Percentiles rank a stretch among this genome's conserved stretches.
Evolutionary conservation across 2,329 filamentous ascomycete species (phyloP).

Genomic region (Diaporthe sp.): DNA sequence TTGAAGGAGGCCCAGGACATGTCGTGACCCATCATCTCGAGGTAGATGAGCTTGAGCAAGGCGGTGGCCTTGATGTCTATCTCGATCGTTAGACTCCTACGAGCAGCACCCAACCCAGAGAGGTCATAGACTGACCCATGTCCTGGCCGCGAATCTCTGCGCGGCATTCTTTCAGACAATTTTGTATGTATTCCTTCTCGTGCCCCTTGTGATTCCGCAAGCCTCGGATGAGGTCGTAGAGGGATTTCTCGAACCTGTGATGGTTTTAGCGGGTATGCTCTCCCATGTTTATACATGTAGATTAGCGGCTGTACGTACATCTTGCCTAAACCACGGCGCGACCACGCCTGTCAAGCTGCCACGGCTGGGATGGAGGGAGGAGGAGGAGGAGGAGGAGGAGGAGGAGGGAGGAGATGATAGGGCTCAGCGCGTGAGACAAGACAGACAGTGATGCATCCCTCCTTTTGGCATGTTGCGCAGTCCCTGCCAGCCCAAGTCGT

Average conservation of each 20-base stretch:
- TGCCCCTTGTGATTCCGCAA: slow-evolving; percentile 95
- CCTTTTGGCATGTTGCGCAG: slow-evolving; percentile 36
- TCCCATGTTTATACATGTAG: not conserved
- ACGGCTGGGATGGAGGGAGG: not conserved
- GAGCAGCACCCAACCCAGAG: not conserved
- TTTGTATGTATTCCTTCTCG: slow-evolving; percentile 95
- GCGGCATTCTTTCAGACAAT: slow-evolving; percentile 94
- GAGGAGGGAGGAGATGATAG: slow-evolving; percentile 10
- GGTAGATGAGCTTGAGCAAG: slow-evolving; percentile 93
- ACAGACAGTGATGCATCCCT: slow-evolving; percentile 31
- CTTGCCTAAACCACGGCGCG: slow-evolving; percentile 35
- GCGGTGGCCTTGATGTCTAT: slow-evolving; percentile 95
- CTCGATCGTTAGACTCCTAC: not conserved
- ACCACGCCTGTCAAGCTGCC: slow-evolving; percentile 25
- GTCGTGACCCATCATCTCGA: slow-evolving; percentile 99
- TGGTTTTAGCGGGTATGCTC: slow-evolving; percentile 44
- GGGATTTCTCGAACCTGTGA: slow-evolving; percentile 95
- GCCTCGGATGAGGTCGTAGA: slow-evolving; percentile 98
- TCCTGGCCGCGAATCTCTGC: slow-evolving; percentile 92
- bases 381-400: not conserved
- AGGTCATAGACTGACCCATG: slow-evolving; percentile 74
- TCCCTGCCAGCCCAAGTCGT: slow-evolving; percentile 11
- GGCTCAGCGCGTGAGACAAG: slow-evolving; percentile 29
- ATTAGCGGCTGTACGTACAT: slow-evolving; percentile 43
- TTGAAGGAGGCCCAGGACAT: slow-evolving; percentile 99